Percentiles rank a stretch among this genome's conserved stretches.
These are phyloP conservation scores for Tricholoma bakamatsutake DNA, from an alignment of 768 basidiomycete species.

Conservation along the genomic window DNA sequence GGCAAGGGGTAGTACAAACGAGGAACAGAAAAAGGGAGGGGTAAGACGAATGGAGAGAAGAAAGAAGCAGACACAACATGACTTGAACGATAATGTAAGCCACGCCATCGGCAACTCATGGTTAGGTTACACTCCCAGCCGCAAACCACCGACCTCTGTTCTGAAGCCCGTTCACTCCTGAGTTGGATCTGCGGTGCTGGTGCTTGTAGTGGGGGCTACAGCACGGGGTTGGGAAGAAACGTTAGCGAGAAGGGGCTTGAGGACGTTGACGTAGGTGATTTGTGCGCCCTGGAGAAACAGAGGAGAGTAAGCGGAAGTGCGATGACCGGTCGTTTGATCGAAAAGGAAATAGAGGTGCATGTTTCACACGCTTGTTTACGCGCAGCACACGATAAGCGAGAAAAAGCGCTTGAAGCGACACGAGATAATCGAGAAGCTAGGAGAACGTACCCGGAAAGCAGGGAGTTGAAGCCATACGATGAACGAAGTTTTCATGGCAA, in stretches of 20 bases:
- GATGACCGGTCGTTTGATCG: background rate
- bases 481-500: slow-evolving; percentile 86
- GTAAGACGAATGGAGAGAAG: background rate
- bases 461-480: slow-evolving; percentile 91
- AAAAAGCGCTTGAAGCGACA: slow-evolving; percentile 5
- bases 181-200: slow-evolving; percentile 44
- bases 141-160: background rate
- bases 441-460: slow-evolving; percentile 65
- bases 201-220: slow-evolving; percentile 41
- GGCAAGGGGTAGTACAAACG: background rate
- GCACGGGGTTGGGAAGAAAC: slow-evolving; percentile 38
- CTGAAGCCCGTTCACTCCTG: slow-evolving; percentile 4
- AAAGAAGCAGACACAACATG: background rate
- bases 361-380: background rate
- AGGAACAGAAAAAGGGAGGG: background rate
- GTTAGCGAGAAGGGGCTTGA: slow-evolving; percentile 79
- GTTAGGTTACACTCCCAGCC: background rate
- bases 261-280: slow-evolving; percentile 63
- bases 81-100: background rate
- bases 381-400: slow-evolving; percentile 9
- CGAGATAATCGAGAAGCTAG: slow-evolving; percentile 1
- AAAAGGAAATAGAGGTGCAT: background rate
- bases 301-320: background rate
- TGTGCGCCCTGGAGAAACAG: slow-evolving; percentile 66
- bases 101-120: background rate